Base-by-base conservation (phyloP, 2,329 filamentous ascomycete species). In the Claviceps sp. region DNA sequence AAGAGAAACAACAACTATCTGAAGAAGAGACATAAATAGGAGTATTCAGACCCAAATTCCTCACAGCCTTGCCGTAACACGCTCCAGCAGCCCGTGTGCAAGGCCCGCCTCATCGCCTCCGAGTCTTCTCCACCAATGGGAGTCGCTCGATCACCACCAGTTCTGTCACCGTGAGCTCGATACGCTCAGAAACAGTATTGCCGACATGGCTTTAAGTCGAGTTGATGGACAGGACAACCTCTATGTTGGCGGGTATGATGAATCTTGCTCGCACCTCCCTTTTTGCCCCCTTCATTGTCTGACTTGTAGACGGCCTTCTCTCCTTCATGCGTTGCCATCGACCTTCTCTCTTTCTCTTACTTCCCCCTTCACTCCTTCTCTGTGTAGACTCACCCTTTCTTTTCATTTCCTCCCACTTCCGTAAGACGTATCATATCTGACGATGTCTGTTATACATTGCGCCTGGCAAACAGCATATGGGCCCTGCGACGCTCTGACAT, bases 401-500 rank as follows among this genome's bases (percentile, higher is more conserved):
- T 11, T 34, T 11, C 9, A 11, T 34, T 4, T 34, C 30, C 30
- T 34, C 30, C 30, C 4, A 34, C 30, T 34, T 34, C 9, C 30
- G 30, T 34, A 34, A 11, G 30, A 11, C 30, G 9, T 34, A 34
- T 34, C 9, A 34, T 34, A 34, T 34, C 30, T 34, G 30, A 34
- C 30, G 4, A 34, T 34, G 30, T 34, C 30, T 34, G 30, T 34
- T 34, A 11, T 9, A 11, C 30, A 34, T 34, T 34, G 30, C 38
- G 16, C n/a, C 38, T 4, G 13, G 16, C 48, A 52, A 53, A 52
- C 67, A 95, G 90, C 53, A 78, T 95, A 57, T 90, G 90, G 71
- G 82, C 85, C 43, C 72, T 96, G 56, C 82, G 83, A 54, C 82
- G 85, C 55, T 82, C 82, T 55, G 76, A 84, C 51, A 77, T 82